These are phyloP conservation scores for Fraxinus nigra DNA, from an alignment of 305 asterid genomes.

Conservation along the genomic window DNA sequence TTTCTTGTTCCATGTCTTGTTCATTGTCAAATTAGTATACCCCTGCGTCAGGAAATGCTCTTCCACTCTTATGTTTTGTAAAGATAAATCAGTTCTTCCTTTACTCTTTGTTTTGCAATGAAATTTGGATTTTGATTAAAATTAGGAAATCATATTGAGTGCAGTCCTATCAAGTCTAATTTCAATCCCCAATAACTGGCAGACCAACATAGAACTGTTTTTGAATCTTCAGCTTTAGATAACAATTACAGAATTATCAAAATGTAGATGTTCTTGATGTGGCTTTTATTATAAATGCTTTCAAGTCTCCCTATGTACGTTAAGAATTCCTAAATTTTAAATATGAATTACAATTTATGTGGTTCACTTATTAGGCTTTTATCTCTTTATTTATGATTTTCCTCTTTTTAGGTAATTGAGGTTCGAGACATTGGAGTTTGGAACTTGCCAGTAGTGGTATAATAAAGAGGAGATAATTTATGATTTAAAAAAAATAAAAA, in stretches of 20 bases:
- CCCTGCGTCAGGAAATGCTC: neutral
- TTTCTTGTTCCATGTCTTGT: neutral
- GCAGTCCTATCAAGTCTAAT: neutral
- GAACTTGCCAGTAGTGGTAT: no score
- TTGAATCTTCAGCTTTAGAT: neutral
- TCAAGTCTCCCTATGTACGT: neutral
- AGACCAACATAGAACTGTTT: neutral
- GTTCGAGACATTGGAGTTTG: no score
- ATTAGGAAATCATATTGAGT: neutral
- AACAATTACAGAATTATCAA: constrained; percentile 1
- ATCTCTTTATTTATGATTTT: no score
- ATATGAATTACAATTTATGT: no score
- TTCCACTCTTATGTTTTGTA: neutral
- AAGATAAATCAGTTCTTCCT: neutral
- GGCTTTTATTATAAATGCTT: neutral
- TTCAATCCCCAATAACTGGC: neutral
- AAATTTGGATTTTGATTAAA: neutral
- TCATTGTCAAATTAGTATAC: neutral
- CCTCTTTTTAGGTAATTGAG: no score
- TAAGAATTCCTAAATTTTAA: no score
- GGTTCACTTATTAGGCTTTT: no score
- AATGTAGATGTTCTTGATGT: constrained; percentile 2
- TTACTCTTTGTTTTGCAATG: neutral
- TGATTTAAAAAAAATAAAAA: no score
- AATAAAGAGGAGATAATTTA: no score